Conservation (phyloP, 768 basidiomycete species). For the Pisolithus tinctorius region DNA sequence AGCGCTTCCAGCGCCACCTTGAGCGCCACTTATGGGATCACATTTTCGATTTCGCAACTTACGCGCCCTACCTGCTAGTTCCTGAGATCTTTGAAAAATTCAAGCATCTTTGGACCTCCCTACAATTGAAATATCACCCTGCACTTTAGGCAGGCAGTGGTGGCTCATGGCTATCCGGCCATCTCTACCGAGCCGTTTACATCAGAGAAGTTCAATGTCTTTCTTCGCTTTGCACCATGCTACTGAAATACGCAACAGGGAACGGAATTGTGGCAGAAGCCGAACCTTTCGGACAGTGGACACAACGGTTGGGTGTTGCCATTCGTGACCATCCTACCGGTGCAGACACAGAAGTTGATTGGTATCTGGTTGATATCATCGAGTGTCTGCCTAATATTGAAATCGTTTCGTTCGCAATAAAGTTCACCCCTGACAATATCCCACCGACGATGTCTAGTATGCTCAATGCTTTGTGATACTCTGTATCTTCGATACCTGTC, state of each 20-base stretch:
- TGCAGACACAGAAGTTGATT: constrained; percentile 1
- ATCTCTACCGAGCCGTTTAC: constrained; percentile 19
- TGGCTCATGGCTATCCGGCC: constrained; percentile 17
- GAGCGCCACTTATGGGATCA: constrained; percentile 9
- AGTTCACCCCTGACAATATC: not conserved
- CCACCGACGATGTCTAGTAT: not conserved
- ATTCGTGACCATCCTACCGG: constrained; percentile 10
- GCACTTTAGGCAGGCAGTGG: constrained; percentile 21
- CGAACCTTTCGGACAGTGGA: constrained; percentile 15
- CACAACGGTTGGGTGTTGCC: constrained; percentile 20
- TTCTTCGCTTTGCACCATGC: constrained; percentile 9
- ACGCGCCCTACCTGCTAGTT: constrained; percentile 13
- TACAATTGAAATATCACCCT: constrained; percentile 1
- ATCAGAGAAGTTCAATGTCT: constrained; percentile 13
- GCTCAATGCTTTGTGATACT: constrained; percentile 9
- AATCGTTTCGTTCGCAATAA: constrained; percentile 13
- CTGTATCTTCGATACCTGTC: constrained; percentile 15
- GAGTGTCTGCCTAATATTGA: constrained; percentile 10
- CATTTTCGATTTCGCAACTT: constrained; percentile 16
- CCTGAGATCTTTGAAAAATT: constrained; percentile 19
- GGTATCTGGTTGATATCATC: constrained; percentile 9
- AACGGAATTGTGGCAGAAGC: constrained; percentile 5
- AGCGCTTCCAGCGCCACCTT: too few species aligned
- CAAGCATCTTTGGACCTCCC: constrained; percentile 5
- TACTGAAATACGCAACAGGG: constrained; percentile 7